phyloP scores from a whole-genome alignment of 2,329 filamentous ascomycete species.

The Phaeophleospora eucalypticola region DNA sequence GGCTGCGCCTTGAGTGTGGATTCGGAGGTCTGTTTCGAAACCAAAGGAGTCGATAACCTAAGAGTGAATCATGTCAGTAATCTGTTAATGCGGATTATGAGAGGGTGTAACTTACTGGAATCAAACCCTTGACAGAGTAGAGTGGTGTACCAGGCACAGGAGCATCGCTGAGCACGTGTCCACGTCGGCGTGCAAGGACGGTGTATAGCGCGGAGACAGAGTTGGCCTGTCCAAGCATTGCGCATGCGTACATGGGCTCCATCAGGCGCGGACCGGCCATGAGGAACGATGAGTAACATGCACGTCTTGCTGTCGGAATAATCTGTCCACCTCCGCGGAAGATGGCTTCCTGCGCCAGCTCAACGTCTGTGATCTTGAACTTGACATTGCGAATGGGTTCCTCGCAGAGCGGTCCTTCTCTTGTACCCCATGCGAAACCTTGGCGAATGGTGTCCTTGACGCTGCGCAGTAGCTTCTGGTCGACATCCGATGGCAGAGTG shows the following conservation, averaged over 20 bases:
- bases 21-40: slow-evolving; percentile 94
- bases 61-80: no score
- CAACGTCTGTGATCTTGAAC: slow-evolving; percentile 90
- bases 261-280: slow-evolving; percentile 95
- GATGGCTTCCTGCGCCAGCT: slow-evolving; percentile 83
- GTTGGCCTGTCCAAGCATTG: slow-evolving; percentile 88
- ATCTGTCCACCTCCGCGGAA: slow-evolving; percentile 95
- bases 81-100: no score
- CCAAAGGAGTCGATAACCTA: slow-evolving; percentile 97
- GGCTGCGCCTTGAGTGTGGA: slow-evolving; percentile 90
- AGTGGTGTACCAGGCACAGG: slow-evolving; percentile 91
- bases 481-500: slow-evolving; percentile 87
- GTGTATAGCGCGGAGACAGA: slow-evolving; percentile 88
- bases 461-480: slow-evolving; percentile 81
- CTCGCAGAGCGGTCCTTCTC: slow-evolving; percentile 95
- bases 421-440: slow-evolving; percentile 92
- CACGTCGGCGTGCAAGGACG: slow-evolving; percentile 78
- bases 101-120: no score
- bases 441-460: slow-evolving; percentile 92
- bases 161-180: slow-evolving; percentile 90
- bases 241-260: slow-evolving; percentile 91
- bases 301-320: slow-evolving; percentile 87
- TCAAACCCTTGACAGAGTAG: slow-evolving; percentile 83
- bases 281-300: slow-evolving; percentile 92
- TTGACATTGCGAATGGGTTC: slow-evolving; percentile 98